Evolutionary conservation across 139 green algal genomes (phyloP).

Genomic region (Tetraselmis chui): DNA sequence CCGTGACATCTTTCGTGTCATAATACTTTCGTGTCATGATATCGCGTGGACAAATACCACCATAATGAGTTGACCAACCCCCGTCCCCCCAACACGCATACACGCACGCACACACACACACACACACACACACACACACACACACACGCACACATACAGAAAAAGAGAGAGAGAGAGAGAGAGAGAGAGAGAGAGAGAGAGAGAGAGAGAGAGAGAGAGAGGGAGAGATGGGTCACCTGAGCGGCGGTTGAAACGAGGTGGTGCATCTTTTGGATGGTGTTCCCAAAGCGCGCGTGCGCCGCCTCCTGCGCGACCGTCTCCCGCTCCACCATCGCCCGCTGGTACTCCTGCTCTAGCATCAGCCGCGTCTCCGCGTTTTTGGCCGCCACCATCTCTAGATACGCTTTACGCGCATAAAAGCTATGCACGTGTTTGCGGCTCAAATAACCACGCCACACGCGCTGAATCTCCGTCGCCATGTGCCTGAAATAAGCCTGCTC

Average conservation of each 20-base stretch:
- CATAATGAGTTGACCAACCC: too few relatives aligned
- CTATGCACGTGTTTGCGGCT: conserved; percentile 55
- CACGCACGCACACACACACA: too few relatives aligned
- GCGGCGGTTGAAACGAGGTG: conserved; percentile 46
- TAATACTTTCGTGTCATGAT: too few relatives aligned
- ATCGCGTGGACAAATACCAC: too few relatives aligned
- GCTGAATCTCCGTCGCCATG: conserved; percentile 51
- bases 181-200: background rate
- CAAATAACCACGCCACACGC: conserved; percentile 49
- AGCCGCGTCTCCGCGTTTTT: conserved; percentile 23
- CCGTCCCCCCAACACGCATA: too few relatives aligned
- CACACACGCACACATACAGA: too few relatives aligned
- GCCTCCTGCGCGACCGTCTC: conserved; percentile 25
- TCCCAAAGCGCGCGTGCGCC: conserved; percentile 25
- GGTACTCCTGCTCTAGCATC: conserved; percentile 25
- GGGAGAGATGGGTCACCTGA: background rate
- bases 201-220: background rate
- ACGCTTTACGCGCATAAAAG: conserved; percentile 52
- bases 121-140: too few relatives aligned
- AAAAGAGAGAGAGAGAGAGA: too few relatives aligned
- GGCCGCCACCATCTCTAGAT: conserved; percentile 34
- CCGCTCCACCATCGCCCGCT: conserved; percentile 15
- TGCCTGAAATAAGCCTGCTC: conserved; percentile 52
- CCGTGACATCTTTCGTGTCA: too few relatives aligned
- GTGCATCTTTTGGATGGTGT: conserved; percentile 35